Base-by-base conservation (phyloP, 306 rosid genomes). In the Macrotyloma uniflorum region DNA sequence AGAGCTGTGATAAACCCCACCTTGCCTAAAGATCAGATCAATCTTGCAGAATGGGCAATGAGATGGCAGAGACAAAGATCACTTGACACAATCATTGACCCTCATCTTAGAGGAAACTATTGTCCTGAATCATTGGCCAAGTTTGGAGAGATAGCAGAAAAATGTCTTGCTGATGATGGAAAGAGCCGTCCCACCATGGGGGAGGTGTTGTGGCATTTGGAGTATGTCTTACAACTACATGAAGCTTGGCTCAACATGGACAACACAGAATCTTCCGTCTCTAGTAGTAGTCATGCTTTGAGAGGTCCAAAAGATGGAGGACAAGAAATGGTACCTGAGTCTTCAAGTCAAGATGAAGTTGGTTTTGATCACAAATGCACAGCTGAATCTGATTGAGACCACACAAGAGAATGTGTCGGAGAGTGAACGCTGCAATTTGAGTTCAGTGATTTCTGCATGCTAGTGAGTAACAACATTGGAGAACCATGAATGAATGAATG, bases 31-130 rank as follows among this genome's bases (percentile, higher is more conserved):
- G 98, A 95, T 77, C 91, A 95, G 80, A 91, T 93, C 83, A 95
- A 95, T 59, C 99, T 95, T 26, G 97, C 98, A 68, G 98, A 95
- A 81, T 95, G 99, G 99, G 99, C 98, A 63, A 88, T 91, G 93
- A 90, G 74, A 66, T 93, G 99, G 93, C 99, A 91, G 65, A 79
- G 84, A 51, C 88, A 93, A 78, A 84, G 80, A 76, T 85, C 91
- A 10, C 93, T 95, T 7, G 90, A 85, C 42, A 75, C 88, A 35
- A 89, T 93, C 51, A 86, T 91, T 0, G 99, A 95, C 75, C 84
- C 85, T 2, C 84, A 18, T 45, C 97, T 95, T 15, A 55, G 70
- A 30, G 91, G 89, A 69, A 87, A 78, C 5, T 85, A 84, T 76
- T 87, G 85, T 58, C 93, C 93, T 0, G 97, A 95, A 35, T 93